Base-by-base conservation (phyloP, 805 yeast species). In the Saccharomycopsis selenospora region DNA sequence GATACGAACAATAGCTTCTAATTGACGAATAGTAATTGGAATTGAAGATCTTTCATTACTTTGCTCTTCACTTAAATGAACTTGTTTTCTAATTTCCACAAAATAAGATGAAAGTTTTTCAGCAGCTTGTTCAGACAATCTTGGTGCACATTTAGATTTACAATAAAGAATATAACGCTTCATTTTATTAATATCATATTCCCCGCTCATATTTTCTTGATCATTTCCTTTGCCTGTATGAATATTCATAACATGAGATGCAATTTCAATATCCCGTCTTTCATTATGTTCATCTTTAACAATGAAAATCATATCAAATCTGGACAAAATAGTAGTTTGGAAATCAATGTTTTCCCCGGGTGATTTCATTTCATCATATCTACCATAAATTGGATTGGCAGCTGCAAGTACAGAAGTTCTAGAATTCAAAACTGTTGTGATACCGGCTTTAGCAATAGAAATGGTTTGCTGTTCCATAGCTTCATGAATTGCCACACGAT, bases 391-490 rank as follows among this genome's bases (percentile, higher is more conserved):
- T 3, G 99, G 99, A 66, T 93, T 93, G 5, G 99, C 99, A 22
- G 99, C 99, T 0, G 99, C 99, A 42, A 93, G 71, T 3, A 93
- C 99, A 29, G 95, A 82, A 0, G 99, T 93, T 67, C 99, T 77
- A 2, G 99, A 93, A 66, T 93, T 93, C 57, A 93, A 74, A 48
- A 93, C 90, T 0, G 99, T 93, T 2, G 98, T 93, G 57, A 93
- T 93, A 65, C 99, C 99, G 7, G 99, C 99, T 65, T 93, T 93
- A 27, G 99, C 99, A 64, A 93, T 90, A 11, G 98, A 91, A 51
- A 93, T 93, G 0, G 99, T 93, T 67, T 93, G 99, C 67, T 93
- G 99, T 70, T 93, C 99, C 99, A 93, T 93, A 10, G 99, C 99
- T 72, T 93, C 99, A 66, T 93, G 99, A 57, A 93, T 93, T 0